phyloP scores from a whole-genome alignment of 441 rosid species.

The Arabidopsis lyrata region DNA sequence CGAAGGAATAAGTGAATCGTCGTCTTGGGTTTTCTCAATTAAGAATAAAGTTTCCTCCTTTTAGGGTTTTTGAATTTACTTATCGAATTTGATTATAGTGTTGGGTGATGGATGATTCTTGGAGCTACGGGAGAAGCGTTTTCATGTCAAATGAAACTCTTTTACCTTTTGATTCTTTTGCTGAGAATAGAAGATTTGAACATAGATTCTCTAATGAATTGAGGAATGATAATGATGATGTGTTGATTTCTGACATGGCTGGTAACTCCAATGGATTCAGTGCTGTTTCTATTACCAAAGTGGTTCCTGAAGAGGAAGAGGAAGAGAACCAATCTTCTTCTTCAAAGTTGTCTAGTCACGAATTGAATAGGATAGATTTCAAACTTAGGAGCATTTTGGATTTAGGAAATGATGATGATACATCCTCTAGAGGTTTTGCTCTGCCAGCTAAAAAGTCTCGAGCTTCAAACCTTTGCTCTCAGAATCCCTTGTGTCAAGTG shows the following conservation, averaged over 20 bases:
- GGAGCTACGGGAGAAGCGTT: constrained; percentile 65
- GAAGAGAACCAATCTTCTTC: constrained; percentile 49
- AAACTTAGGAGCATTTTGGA: constrained; percentile 68
- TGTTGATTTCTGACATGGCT: constrained; percentile 45
- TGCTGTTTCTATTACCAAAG: constrained; percentile 42
- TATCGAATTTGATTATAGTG: neutral
- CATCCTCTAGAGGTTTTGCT: constrained; percentile 42
- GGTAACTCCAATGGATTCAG: constrained; percentile 46
- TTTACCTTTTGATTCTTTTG: constrained; percentile 51
- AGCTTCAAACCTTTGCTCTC: constrained; percentile 43
- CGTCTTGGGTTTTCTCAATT: constrained; percentile 18
- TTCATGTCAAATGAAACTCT: constrained; percentile 53
- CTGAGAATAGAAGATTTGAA: constrained; percentile 61
- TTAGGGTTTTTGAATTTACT: constrained; percentile 4
- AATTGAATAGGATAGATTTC: constrained; percentile 64
- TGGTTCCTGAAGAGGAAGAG: constrained; percentile 40
- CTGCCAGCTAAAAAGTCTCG: constrained; percentile 60
- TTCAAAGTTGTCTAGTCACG: constrained; percentile 54
- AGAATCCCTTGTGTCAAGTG: constrained; percentile 74
- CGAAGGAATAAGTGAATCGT: constrained; percentile 5
- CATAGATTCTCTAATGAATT: constrained; percentile 44
- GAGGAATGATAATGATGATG: constrained; percentile 41
- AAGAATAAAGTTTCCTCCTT: constrained; percentile 20
- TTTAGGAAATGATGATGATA: constrained; percentile 40
- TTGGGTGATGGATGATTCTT: constrained; percentile 70